These are phyloP conservation scores for Calcarisporium arbuscula DNA, from an alignment of 2,329 filamentous ascomycete species.

Conservation along the genomic window DNA sequence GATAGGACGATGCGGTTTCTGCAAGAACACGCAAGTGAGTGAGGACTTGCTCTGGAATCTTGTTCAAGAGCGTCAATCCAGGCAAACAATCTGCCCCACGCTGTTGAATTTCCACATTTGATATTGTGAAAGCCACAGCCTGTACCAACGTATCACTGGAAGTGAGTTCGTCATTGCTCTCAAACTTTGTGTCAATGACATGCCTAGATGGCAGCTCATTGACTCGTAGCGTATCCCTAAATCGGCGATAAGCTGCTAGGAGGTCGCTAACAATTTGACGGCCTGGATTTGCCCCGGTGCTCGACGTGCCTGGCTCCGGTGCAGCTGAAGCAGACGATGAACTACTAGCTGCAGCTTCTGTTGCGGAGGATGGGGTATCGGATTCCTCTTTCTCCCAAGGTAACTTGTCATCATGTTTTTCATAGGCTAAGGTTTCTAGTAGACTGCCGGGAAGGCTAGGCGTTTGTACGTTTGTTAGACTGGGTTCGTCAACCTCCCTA, in stretches of 20 bases:
- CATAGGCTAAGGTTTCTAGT: constrained; percentile 29
- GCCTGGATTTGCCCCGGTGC: constrained; percentile 11
- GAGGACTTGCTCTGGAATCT: constrained; percentile 74
- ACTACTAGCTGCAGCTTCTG: constrained; percentile 36
- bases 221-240: constrained; percentile 51
- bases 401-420: constrained; percentile 29
- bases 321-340: constrained; percentile 29
- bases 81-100: constrained; percentile 71
- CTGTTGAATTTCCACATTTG: constrained; percentile 85
- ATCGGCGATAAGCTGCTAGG: constrained; percentile 52
- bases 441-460: constrained; percentile 32
- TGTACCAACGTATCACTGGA: constrained; percentile 55
- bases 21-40: constrained; percentile 83
- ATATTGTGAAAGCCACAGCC: constrained; percentile 76
- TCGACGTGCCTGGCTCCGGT: constrained; percentile 14
- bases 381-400: constrained; percentile 35
- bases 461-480: constrained; percentile 23
- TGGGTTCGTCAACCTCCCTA: constrained; percentile 24
- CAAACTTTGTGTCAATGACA: constrained; percentile 20
- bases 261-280: constrained; percentile 43
- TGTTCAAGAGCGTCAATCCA: constrained; percentile 71
- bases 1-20: constrained; percentile 82
- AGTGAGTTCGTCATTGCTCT: constrained; percentile 38
- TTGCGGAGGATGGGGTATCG: constrained; percentile 21
- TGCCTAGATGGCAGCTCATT: constrained; percentile 44